A percentile compares a stretch with the other conserved stretches of the same genome.
phyloP scores from a whole-genome alignment of 148 eudicot genomes.

The Rhododendron molle region DNA sequence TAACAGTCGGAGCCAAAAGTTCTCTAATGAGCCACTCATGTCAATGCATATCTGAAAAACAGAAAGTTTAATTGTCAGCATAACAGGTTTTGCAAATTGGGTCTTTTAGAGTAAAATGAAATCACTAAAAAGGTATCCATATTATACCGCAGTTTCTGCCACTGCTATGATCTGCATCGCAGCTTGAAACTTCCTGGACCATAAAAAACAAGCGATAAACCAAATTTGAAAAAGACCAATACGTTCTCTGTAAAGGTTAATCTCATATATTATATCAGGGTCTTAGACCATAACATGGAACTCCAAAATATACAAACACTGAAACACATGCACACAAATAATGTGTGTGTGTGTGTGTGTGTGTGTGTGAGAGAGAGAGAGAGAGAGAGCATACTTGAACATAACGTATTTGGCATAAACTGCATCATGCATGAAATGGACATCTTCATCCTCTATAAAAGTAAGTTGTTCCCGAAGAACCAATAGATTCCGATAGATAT shows the following conservation, averaged over 20 bases:
- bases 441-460: slow-evolving; percentile 68
- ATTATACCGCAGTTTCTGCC: slow-evolving; percentile 67
- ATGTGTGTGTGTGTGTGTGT: not conserved
- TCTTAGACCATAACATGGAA: not conserved
- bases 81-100: not conserved
- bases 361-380: not conserved
- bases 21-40: slow-evolving; percentile 60
- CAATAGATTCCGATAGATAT: slow-evolving; percentile 65
- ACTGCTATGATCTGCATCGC: slow-evolving; percentile 81
- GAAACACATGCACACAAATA: not conserved
- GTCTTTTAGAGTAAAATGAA: not conserved
- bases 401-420: slow-evolving; percentile 68
- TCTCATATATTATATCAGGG: no score
- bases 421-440: slow-evolving; percentile 73
- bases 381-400: slow-evolving; percentile 64
- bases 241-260: not conserved
- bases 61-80: slow-evolving; percentile 5
- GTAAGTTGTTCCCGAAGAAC: slow-evolving; percentile 69
- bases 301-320: not conserved
- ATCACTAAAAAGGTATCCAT: not conserved
- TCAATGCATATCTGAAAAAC: slow-evolving; percentile 62
- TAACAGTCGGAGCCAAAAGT: slow-evolving; percentile 77
- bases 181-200: slow-evolving; percentile 72
- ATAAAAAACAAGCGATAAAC: slow-evolving; percentile 1
- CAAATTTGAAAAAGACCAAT: not conserved